Conservation (phyloP, 140 eudicot genomes). For the Stevia rebaudiana region DNA sequence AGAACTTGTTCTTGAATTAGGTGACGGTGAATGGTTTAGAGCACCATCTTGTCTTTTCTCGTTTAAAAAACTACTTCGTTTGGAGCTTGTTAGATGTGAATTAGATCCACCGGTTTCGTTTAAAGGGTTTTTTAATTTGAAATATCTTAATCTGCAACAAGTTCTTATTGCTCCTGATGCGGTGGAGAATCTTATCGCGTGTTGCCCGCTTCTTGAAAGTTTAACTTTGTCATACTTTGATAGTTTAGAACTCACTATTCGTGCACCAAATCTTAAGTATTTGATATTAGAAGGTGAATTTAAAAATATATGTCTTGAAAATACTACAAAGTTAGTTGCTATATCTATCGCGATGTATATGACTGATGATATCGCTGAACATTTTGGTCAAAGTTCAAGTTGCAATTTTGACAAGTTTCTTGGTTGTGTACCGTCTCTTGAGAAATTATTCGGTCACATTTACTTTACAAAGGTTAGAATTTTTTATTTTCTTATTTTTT, state of each 20-base stretch:
- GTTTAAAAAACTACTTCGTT: conserved; percentile 46
- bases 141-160: conserved; percentile 71
- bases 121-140: conserved; percentile 59
- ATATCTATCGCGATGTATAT: conserved; percentile 71
- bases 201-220: conserved; percentile 83
- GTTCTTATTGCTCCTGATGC: conserved; percentile 63
- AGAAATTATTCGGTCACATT: conserved; percentile 65
- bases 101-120: conserved; percentile 67
- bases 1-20: conserved; percentile 69
- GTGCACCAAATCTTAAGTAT: conserved; percentile 80
- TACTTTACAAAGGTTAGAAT: conserved; percentile 76
- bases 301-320: conserved; percentile 66
- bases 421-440: conserved; percentile 75
- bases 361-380: conserved; percentile 68
- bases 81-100: conserved; percentile 88
- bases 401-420: conserved; percentile 83
- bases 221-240: conserved; percentile 75
- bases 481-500: too few relatives aligned
- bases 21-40: conserved; percentile 82
- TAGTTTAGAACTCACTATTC: conserved; percentile 66
- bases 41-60: conserved; percentile 73
- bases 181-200: conserved; percentile 59
- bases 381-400: conserved; percentile 67
- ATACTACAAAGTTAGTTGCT: conserved; percentile 61
- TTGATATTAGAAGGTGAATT: conserved; percentile 84